phyloP scores from a whole-genome alignment of 129 eudicot species.

The Kitagawia praeruptora region DNA sequence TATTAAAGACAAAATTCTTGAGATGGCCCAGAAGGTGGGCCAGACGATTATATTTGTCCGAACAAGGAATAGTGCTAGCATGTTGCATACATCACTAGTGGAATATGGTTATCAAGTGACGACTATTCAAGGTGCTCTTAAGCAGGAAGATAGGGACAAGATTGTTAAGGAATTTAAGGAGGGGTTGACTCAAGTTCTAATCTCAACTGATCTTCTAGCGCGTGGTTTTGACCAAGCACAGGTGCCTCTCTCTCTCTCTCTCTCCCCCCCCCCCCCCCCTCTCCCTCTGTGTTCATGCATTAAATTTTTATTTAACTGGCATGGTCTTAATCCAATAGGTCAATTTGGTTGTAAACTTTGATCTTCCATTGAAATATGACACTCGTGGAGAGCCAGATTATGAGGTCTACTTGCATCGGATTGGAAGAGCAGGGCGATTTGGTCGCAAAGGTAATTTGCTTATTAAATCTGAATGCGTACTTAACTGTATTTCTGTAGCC shows the following conservation, averaged over 20 bases:
- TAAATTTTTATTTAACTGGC: not conserved
- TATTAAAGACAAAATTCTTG: slow-evolving; percentile 52
- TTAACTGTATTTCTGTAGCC: not conserved
- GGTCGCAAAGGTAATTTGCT: slow-evolving; percentile 70
- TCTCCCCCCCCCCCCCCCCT: not conserved
- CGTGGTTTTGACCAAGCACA: slow-evolving; percentile 82
- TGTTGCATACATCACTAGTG: slow-evolving; percentile 47
- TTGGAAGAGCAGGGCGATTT: slow-evolving; percentile 87
- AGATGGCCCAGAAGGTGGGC: slow-evolving; percentile 62
- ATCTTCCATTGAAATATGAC: slow-evolving; percentile 48
- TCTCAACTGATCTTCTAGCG: slow-evolving; percentile 85
- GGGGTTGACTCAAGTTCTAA: slow-evolving; percentile 73
- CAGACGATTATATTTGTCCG: slow-evolving; percentile 71
- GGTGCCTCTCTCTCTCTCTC: slow-evolving; percentile 22
- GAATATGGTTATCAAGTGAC: slow-evolving; percentile 66
- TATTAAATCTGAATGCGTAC: not conserved
- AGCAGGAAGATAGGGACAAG: slow-evolving; percentile 64
- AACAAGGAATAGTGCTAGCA: slow-evolving; percentile 45
- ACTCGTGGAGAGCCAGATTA: slow-evolving; percentile 47
- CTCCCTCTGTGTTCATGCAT: not conserved
- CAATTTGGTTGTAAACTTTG: slow-evolving; percentile 79
- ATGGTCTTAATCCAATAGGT: slow-evolving; percentile 31
- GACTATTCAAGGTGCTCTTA: slow-evolving; percentile 70
- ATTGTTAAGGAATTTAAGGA: slow-evolving; percentile 78
- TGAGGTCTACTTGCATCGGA: slow-evolving; percentile 78